Evolutionary conservation across 768 basidiomycete species (phyloP), one percentile per base, ranked within the genome.

Genomic region (Ephemerocybe angulata): DNA sequence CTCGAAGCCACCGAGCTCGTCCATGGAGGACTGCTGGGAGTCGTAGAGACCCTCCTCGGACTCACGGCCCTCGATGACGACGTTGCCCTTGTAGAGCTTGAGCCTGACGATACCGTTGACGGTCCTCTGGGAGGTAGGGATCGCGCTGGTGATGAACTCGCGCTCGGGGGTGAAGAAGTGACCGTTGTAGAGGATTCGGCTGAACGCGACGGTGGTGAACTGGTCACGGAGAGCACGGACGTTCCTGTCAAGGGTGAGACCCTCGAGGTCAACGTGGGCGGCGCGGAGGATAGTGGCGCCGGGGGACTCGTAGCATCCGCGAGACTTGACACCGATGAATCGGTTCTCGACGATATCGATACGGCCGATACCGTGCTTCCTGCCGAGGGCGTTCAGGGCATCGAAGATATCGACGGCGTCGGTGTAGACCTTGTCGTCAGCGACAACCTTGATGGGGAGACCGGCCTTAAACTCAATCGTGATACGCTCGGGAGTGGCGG

Each of bases 161-260:
- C 96, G 83, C 74, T 98, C 97, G 43, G 97, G 95, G n/a, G 94
- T 96, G 82, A 98, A 99, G 85, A 93, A 98, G 76, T 96, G 93
- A 33, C 96, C 97, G 67, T 98, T 98, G 80, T 99, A 98, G 46
- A 99, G 76, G 65, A 99, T 95, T 62, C 87, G 79, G 70, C 90
- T 86, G 53, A 98, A 79, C 68, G 88, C 88, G 63, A 91, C 78
- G 22, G 97, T 98, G 63, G 97, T 79, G 74, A 98, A 99, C 67
- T 93, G 89, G 71, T 99, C 97, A 30, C 97, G 82, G 53, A 98
- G 77, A 21, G 91, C 87, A 53, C 97, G 89, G 60, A 99, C 94
- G 71, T 96, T 97, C 64, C 96, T 83, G 76, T 99, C 97, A 56
- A 98, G 83, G n/a, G 94, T 97, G 52, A 99, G 83, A 41, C 97